These are phyloP conservation scores for Marvania coccoides DNA, from an alignment of 139 green algal species.

Conservation along the genomic window DNA sequence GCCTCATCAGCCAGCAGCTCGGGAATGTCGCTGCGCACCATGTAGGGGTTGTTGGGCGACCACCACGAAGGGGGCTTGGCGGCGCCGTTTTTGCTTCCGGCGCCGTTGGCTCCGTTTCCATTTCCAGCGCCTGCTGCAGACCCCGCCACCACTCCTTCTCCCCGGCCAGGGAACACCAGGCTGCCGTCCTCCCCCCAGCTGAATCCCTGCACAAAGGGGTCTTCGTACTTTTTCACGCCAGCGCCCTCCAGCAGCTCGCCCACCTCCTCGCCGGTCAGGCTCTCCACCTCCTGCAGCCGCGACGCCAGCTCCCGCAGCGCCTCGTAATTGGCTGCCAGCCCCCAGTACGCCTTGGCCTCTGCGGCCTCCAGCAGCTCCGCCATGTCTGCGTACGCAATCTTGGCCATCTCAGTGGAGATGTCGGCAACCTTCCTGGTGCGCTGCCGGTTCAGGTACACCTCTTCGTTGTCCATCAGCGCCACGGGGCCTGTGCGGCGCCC, in stretches of 20 bases:
- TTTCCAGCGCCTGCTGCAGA: not conserved
- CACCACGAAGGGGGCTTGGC: slow-evolving; percentile 8
- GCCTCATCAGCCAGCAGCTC: slow-evolving; percentile 25
- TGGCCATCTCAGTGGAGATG: slow-evolving; percentile 43
- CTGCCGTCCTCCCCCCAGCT: slow-evolving; percentile 27
- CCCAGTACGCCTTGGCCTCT: slow-evolving; percentile 86
- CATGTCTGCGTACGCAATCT: slow-evolving; percentile 37
- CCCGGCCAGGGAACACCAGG: slow-evolving; percentile 26
- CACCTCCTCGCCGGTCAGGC: slow-evolving; percentile 49
- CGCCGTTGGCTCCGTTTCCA: not conserved
- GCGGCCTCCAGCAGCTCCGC: slow-evolving; percentile 63
- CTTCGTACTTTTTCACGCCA: slow-evolving; percentile 19
- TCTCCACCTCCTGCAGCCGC: slow-evolving; percentile 28
- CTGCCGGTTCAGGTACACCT: slow-evolving; percentile 26
- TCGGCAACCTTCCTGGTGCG: slow-evolving; percentile 23
- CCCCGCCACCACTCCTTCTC: not conserved
- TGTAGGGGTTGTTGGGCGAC: slow-evolving; percentile 39
- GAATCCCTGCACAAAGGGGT: slow-evolving; percentile 32
- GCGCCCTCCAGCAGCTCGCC: slow-evolving; percentile 15
- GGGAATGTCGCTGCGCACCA: slow-evolving; percentile 32
- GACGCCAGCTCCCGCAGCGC: slow-evolving; percentile 34
- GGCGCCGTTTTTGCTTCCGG: not conserved
- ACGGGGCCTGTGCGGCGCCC: slow-evolving; percentile 56
- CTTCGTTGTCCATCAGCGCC: slow-evolving; percentile 57
- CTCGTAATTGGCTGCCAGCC: slow-evolving; percentile 76